Evolutionary conservation across 2,329 filamentous ascomycete species (phyloP).

Genomic region (Botrytis medusae): DNA sequence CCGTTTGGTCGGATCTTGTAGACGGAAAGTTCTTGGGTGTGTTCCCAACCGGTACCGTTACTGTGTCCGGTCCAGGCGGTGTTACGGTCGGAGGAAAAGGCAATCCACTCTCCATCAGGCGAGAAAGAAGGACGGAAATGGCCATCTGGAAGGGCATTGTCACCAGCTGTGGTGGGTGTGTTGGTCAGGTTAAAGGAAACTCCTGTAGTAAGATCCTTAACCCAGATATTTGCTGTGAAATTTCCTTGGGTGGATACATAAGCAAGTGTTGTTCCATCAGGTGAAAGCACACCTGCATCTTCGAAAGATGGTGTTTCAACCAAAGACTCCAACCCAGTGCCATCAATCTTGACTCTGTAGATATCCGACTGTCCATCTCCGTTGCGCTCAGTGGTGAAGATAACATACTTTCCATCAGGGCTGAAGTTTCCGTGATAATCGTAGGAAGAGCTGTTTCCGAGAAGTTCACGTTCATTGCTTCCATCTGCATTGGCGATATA

Average conservation of each 20-base stretch:
- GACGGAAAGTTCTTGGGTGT: conserved; percentile 44
- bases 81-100: conserved; percentile 46
- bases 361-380: conserved; percentile 46
- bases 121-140: conserved; percentile 45
- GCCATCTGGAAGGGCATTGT: conserved; percentile 32
- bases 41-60: conserved; percentile 44
- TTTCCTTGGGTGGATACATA: conserved; percentile 44
- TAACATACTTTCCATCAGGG: conserved; percentile 45
- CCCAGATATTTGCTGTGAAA: conserved; percentile 44
- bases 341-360: conserved; percentile 42
- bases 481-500: conserved; percentile 44
- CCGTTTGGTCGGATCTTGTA: conserved; percentile 44
- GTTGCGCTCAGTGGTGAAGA: conserved; percentile 46
- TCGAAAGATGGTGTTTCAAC: conserved; percentile 42
- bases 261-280: conserved; percentile 42
- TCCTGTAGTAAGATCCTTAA: conserved; percentile 43
- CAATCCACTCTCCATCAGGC: conserved; percentile 45
- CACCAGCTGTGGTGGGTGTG: conserved; percentile 32
- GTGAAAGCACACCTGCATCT: conserved; percentile 43
- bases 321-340: conserved; percentile 41
- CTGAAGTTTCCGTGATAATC: conserved; percentile 44
- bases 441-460: conserved; percentile 37
- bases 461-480: conserved; percentile 41
- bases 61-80: conserved; percentile 46
- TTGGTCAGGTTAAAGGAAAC: conserved; percentile 42